phyloP scores from a whole-genome alignment of 1,284 basidiomycete species.

The Megacollybia platyphylla region DNA sequence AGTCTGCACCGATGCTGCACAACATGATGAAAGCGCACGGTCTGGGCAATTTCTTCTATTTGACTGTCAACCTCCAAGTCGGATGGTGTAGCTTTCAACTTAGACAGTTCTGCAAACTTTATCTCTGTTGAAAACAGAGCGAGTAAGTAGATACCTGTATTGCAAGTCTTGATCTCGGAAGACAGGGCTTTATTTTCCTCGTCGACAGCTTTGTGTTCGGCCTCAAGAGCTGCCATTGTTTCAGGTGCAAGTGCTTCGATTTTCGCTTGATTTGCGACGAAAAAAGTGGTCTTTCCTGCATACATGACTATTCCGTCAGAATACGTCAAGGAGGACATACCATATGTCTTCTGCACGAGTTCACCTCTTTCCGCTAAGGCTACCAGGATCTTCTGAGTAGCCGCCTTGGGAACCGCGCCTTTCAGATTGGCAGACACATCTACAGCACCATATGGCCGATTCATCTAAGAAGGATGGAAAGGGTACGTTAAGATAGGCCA shows the following conservation, averaged over 20 bases:
- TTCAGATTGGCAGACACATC: slow-evolving; percentile 84
- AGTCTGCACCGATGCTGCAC: slow-evolving; percentile 1
- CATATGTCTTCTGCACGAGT: slow-evolving; percentile 67
- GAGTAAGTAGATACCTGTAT: slow-evolving; percentile 28
- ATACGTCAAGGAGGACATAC: slow-evolving; percentile 24
- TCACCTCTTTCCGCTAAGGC: slow-evolving; percentile 67
- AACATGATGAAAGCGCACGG: slow-evolving; percentile 19
- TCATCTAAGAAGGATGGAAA: slow-evolving; percentile 36
- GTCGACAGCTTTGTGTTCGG: slow-evolving; percentile 40
- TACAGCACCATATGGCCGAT: slow-evolving; percentile 66
- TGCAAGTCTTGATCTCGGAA: slow-evolving; percentile 35
- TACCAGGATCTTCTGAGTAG: slow-evolving; percentile 71
- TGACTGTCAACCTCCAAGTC: slow-evolving; percentile 49
- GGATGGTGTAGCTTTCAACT: slow-evolving; percentile 51
- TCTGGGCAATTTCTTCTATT: slow-evolving; percentile 26
- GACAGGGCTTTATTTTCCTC: slow-evolving; percentile 46
- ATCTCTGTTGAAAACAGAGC: slow-evolving; percentile 4
- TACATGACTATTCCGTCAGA: slow-evolving; percentile 10
- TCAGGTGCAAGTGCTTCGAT: slow-evolving; percentile 46
- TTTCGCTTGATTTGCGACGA: slow-evolving; percentile 64
- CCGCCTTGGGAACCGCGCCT: slow-evolving; percentile 69
- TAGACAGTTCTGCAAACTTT: slow-evolving; percentile 41
- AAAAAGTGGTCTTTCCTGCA: slow-evolving; percentile 73
- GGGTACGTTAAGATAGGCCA: background rate
- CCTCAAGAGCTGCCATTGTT: slow-evolving; percentile 43